These are phyloP conservation scores for Acorus gramineus DNA, from an alignment of 106 monocot species.

Conservation along the genomic window DNA sequence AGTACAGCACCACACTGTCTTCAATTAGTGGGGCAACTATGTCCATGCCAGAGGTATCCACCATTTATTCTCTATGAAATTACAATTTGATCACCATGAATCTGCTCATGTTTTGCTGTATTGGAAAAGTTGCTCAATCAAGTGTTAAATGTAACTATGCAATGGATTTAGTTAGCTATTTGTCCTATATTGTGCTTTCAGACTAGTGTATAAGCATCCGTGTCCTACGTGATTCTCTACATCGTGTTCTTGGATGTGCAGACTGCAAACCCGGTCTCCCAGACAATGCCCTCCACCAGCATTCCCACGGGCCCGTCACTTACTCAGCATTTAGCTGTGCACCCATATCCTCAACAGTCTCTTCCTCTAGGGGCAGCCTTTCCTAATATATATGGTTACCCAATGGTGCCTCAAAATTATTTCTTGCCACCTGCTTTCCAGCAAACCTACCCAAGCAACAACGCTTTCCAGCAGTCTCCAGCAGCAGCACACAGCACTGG, in stretches of 20 bases:
- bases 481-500: slow-evolving; percentile 37
- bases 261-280: slow-evolving; percentile 42
- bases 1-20: slow-evolving; percentile 48
- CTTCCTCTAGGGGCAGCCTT: slow-evolving; percentile 69
- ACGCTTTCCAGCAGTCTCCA: slow-evolving; percentile 68
- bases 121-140: no score
- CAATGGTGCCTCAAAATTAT: slow-evolving; percentile 67
- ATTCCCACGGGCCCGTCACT: slow-evolving; percentile 34
- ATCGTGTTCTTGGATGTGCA: slow-evolving; percentile 6
- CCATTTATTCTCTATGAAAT: no score
- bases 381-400: slow-evolving; percentile 83
- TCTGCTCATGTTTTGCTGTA: no score
- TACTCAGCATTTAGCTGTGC: slow-evolving; percentile 65
- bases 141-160: no score
- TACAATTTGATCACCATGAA: no score
- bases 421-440: slow-evolving; percentile 81
- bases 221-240: no score
- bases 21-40: slow-evolving; percentile 44
- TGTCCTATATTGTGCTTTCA: no score
- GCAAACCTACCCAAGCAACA: slow-evolving; percentile 59
- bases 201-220: no score
- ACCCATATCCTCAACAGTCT: slow-evolving; percentile 69
- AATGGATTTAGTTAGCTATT: no score
- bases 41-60: slow-evolving; percentile 61
- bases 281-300: slow-evolving; percentile 35